A percentile compares a stretch with the other conserved stretches of the same genome.
phyloP scores from a whole-genome alignment of 345 rosid genomes.

The Eucalyptus paniculata region DNA sequence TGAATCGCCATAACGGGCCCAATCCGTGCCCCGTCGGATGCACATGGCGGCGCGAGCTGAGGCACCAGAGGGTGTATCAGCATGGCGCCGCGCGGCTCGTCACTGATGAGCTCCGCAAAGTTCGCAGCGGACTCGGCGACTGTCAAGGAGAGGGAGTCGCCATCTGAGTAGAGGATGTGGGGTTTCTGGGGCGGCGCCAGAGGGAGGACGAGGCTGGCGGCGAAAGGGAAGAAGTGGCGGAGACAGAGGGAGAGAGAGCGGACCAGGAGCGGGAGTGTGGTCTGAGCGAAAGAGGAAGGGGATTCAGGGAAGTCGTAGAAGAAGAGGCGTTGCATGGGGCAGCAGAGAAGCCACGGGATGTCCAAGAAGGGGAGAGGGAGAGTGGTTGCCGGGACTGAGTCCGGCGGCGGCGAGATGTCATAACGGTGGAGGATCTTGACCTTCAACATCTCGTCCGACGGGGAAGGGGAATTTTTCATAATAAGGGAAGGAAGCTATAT shows the following conservation, averaged over 20 bases:
- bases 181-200: conserved; percentile 6
- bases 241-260: conserved; percentile 35
- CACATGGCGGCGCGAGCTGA: neutral
- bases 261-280: conserved; percentile 22
- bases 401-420: conserved; percentile 18
- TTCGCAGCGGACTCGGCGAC: conserved; percentile 12
- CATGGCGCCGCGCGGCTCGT: neutral
- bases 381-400: conserved; percentile 9
- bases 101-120: neutral
- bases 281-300: conserved; percentile 6
- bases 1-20: conserved; percentile 13
- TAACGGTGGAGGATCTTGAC: conserved; percentile 2
- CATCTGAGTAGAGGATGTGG: neutral
- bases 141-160: conserved; percentile 1
- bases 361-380: conserved; percentile 32
- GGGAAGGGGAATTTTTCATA: neutral
- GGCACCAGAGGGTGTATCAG: conserved; percentile 14
- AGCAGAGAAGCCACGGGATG: conserved; percentile 5
- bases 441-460: neutral
- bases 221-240: conserved; percentile 29
- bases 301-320: conserved; percentile 22
- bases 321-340: conserved; percentile 7
- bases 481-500: neutral
- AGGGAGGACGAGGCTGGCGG: conserved; percentile 7
- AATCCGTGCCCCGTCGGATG: neutral